Conservation (phyloP, 108 stramenopile species). For the Epipyxis sp. region DNA sequence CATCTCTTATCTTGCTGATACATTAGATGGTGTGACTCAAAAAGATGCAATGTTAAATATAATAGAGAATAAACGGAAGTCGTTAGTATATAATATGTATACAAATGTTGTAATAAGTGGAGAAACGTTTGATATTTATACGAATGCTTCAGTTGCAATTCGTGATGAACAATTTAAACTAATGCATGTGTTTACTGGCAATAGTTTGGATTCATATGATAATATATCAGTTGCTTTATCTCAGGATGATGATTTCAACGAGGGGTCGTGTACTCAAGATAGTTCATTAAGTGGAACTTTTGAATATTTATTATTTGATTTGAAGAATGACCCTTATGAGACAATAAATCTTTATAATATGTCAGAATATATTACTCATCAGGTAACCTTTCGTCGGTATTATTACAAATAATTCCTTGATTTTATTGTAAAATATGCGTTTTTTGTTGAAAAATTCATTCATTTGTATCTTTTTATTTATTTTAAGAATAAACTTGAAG, state of each 20-base stretch:
- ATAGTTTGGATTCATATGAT: neutral
- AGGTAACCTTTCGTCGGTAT: conserved; percentile 32
- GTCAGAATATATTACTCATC: conserved; percentile 35
- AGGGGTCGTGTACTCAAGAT: neutral
- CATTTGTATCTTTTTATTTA: no score
- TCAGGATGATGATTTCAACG: neutral
- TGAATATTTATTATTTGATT: conserved; percentile 27
- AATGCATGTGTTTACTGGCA: neutral
- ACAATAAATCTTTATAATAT: conserved; percentile 29
- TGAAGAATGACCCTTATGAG: conserved; percentile 38
- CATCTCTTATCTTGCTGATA: neutral
- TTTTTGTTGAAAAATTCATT: no score
- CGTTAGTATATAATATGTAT: neutral
- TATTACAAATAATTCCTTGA: no score
- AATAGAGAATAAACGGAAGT: neutral
- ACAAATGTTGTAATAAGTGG: neutral
- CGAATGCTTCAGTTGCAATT: neutral
- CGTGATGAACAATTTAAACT: neutral
- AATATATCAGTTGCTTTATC: neutral
- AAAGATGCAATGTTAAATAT: neutral
- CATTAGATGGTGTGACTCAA: neutral
- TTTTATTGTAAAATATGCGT: no score
- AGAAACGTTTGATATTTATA: neutral
- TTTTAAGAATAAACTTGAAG: neutral
- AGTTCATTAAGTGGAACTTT: neutral